phyloP scores from a whole-genome alignment of 2,329 filamentous ascomycete genomes.

The Diplodia scrobiculata region DNA sequence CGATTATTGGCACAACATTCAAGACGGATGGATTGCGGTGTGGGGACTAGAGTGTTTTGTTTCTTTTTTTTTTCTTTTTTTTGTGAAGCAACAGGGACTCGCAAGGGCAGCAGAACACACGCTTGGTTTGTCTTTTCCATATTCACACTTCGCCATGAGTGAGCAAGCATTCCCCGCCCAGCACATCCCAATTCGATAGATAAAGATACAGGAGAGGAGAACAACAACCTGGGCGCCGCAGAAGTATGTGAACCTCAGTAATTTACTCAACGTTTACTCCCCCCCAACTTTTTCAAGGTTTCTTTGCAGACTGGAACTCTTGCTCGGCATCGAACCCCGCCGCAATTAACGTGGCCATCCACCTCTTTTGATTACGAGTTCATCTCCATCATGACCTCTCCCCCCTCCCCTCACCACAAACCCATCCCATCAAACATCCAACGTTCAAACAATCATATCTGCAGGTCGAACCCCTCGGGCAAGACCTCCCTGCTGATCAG shows the following conservation, averaged over 20 bases:
- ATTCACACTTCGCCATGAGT: not conserved
- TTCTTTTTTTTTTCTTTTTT: not conserved
- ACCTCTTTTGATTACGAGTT: too few species aligned
- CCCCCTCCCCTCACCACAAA: too few species aligned
- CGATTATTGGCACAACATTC: not conserved
- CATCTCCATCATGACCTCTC: too few species aligned
- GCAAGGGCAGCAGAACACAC: not conserved
- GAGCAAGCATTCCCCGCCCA: not conserved
- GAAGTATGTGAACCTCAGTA: too few species aligned
- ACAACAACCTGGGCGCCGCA: too few species aligned
- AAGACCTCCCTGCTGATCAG: slow-evolving; percentile 38
- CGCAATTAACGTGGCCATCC: too few species aligned
- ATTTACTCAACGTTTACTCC: too few species aligned
- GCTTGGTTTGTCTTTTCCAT: not conserved
- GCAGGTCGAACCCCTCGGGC: not conserved
- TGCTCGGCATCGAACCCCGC: too few species aligned
- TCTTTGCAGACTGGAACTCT: too few species aligned
- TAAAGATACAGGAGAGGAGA: too few species aligned
- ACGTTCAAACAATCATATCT: not conserved
- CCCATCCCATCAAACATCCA: not conserved
- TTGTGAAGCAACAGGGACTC: not conserved
- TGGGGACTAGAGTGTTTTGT: not conserved
- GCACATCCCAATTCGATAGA: too few species aligned
- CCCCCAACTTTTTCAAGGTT: too few species aligned
- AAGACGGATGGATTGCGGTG: not conserved